A percentile compares a stretch with the other conserved stretches of the same genome.
Conservation (phyloP, 2,329 filamentous ascomycete genomes). For the Chaetothyriales sp. region DNA sequence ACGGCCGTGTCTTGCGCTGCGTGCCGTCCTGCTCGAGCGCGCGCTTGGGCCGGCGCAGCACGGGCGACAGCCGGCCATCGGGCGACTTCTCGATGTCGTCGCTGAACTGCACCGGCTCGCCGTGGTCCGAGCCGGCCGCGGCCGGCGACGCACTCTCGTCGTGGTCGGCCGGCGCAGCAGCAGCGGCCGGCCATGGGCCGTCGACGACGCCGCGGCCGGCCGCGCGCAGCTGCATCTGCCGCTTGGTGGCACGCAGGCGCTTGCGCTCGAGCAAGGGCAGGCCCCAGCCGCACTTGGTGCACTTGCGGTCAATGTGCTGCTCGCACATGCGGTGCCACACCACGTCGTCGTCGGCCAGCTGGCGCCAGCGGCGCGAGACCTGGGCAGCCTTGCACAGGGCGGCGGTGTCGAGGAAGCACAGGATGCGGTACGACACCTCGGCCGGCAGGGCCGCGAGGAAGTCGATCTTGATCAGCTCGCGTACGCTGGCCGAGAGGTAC, state of each 20-base stretch:
- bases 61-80: slow-evolving; percentile 6
- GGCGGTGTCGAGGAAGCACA: slow-evolving; percentile 83
- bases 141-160: background rate
- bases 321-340: slow-evolving; percentile 99
- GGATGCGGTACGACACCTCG: slow-evolving; percentile 85
- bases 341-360: slow-evolving; percentile 87
- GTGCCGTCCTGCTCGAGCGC: slow-evolving; percentile 1
- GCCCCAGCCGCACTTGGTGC: slow-evolving; percentile 91
- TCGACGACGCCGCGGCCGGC: slow-evolving; percentile 44
- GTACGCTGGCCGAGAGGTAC: slow-evolving; percentile 76
- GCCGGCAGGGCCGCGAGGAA: slow-evolving; percentile 78
- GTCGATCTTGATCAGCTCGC: slow-evolving; percentile 94
- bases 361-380: slow-evolving; percentile 77
- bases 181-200: slow-evolving; percentile 36
- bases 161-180: slow-evolving; percentile 32
- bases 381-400: slow-evolving; percentile 93
- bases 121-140: background rate
- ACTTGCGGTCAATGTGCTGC: slow-evolving; percentile 88
- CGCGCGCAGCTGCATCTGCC: slow-evolving; percentile 62
- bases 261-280: slow-evolving; percentile 81
- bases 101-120: background rate
- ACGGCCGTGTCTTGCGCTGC: slow-evolving; percentile 42
- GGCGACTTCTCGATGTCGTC: slow-evolving; percentile 7
- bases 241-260: slow-evolving; percentile 71
- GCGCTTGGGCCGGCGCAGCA: slow-evolving; percentile 4